phyloP scores from a whole-genome alignment of 2,329 filamentous ascomycete genomes.

The Talaromyces marneffei region DNA sequence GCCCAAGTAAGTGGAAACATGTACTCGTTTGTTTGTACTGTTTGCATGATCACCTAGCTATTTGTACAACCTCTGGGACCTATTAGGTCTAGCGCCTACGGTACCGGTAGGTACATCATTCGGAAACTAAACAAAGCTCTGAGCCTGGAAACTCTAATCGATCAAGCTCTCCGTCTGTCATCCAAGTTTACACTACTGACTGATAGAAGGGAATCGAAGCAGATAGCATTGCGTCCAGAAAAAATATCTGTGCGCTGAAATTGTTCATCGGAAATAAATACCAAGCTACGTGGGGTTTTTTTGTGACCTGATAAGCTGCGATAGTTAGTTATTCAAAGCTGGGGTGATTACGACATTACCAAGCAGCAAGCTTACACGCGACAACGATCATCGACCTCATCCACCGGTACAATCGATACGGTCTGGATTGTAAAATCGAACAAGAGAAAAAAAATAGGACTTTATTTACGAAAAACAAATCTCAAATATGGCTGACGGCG shows the following conservation, averaged over 20 bases:
- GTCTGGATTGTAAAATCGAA: neutral
- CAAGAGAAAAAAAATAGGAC: neutral
- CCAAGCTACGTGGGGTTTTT: neutral
- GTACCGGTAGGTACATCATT: too few species aligned
- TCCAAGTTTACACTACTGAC: neutral
- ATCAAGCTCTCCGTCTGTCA: conserved; percentile 8
- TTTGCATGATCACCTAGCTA: neutral
- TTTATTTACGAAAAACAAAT: neutral
- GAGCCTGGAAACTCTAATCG: neutral
- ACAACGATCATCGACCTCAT: neutral
- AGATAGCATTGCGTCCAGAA: too few species aligned
- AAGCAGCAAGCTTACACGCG: neutral
- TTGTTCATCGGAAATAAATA: neutral
- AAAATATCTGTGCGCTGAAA: neutral
- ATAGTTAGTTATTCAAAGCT: neutral
- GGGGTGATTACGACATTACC: neutral
- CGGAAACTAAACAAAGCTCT: conserved; percentile 1
- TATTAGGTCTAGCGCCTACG: neutral
- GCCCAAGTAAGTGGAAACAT: neutral
- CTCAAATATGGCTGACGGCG: conserved; percentile 49
- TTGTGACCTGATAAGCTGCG: neutral
- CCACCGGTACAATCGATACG: neutral
- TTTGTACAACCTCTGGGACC: too few species aligned
- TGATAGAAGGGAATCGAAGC: neutral
- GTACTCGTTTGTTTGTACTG: neutral